Conservation (phyloP, 2,329 filamentous ascomycete species). For the Colletotrichum aenigma region DNA sequence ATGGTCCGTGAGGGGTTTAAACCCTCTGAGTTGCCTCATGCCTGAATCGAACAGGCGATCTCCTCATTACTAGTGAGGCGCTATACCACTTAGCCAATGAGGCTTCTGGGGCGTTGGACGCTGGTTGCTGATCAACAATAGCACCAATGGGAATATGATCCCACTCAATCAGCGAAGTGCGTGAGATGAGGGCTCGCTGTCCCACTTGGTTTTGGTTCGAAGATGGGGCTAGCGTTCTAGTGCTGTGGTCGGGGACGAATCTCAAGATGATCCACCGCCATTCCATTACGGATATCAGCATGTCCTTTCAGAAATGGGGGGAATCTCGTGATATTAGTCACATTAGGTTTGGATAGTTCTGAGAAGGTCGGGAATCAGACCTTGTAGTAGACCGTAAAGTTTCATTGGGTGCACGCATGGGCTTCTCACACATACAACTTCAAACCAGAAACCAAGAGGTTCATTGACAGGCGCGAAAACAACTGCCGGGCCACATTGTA, state of each 20-base stretch:
- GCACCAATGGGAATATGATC: neutral
- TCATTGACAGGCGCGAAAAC: neutral
- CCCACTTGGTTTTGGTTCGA: neutral
- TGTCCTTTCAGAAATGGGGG: neutral
- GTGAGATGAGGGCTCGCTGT: neutral
- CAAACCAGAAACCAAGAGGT: neutral
- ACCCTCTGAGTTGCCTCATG: neutral
- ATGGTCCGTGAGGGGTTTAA: neutral
- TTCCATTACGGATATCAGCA: neutral
- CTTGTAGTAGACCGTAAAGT: neutral
- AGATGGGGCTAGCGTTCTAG: neutral
- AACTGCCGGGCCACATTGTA: neutral
- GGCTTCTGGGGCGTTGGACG: neutral
- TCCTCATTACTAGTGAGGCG: neutral
- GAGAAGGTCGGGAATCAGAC: rapidly evolving
- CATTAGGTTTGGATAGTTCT: neutral
- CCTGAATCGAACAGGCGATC: neutral
- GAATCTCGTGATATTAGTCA: neutral
- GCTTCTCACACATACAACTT: neutral
- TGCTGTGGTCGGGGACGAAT: neutral
- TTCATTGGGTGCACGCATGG: neutral
- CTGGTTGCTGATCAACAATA: rapidly evolving
- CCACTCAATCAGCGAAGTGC: neutral
- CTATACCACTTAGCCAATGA: neutral
- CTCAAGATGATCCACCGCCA: neutral